phyloP scores from a whole-genome alignment of 345 rosid genomes.

The Streptanthus diversifolius region DNA sequence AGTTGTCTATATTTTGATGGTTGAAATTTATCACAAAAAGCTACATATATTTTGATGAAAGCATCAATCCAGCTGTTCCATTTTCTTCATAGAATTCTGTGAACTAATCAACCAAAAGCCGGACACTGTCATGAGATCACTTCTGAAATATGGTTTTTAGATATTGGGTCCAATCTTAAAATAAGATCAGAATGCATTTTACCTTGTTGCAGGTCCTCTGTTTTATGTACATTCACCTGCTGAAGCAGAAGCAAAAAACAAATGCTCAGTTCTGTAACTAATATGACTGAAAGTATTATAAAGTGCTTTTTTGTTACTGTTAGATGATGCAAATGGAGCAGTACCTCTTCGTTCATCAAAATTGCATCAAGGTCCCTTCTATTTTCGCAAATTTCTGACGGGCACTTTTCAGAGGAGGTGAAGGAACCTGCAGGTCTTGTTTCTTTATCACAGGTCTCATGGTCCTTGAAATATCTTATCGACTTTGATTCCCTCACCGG shows the following conservation, averaged over 20 bases:
- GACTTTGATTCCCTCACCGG: constrained; percentile 44
- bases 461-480: constrained; percentile 42
- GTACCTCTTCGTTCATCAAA: constrained; percentile 46
- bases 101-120: neutral
- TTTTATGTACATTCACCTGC: constrained; percentile 19
- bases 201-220: constrained; percentile 31
- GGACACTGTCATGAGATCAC: constrained; percentile 2
- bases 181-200: neutral
- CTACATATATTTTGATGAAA: neutral
- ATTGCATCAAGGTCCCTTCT: constrained; percentile 37
- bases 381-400: constrained; percentile 22
- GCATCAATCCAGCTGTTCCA: neutral
- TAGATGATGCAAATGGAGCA: constrained; percentile 21
- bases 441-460: constrained; percentile 27
- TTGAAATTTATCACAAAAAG: neutral
- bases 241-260: constrained; percentile 8
- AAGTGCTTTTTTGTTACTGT: neutral
- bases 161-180: neutral
- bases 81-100: neutral
- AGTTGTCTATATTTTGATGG: neutral
- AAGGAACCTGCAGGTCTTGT: constrained; percentile 18
- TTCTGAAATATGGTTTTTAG: neutral
- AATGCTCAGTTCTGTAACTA: neutral
- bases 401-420: constrained; percentile 29
- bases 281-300: neutral